Evolutionary conservation across 2,329 filamentous ascomycete genomes (phyloP).

Genomic region (Colletotrichum shisoi): DNA sequence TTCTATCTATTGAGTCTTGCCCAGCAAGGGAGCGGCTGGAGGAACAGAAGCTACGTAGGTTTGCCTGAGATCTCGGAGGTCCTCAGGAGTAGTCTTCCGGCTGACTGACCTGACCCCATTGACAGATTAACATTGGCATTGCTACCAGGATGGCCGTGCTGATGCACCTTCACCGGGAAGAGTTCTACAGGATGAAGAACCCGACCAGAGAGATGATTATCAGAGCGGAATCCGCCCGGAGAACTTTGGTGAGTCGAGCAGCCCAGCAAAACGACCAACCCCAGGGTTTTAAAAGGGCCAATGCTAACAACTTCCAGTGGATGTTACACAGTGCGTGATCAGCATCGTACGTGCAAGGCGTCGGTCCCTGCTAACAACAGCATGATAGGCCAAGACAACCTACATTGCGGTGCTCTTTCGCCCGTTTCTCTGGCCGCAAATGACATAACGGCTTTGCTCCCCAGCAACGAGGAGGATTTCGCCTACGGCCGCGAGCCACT

Average conservation of each 20-base stretch:
- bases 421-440: constrained; percentile 60
- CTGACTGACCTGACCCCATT: constrained; percentile 40
- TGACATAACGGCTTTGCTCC: constrained; percentile 64
- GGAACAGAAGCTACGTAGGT: constrained; percentile 63
- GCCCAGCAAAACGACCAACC: constrained; percentile 18
- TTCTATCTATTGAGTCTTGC: constrained; percentile 67
- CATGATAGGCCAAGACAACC: constrained; percentile 59
- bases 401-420: constrained; percentile 62
- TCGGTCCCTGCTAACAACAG: constrained; percentile 20
- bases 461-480: constrained; percentile 62
- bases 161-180: constrained; percentile 64
- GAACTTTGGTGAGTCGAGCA: constrained; percentile 58
- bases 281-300: neutral
- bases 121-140: constrained; percentile 64
- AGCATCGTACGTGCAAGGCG: too few species aligned
- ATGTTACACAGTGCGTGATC: constrained; percentile 61
- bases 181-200: constrained; percentile 57
- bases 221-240: constrained; percentile 63
- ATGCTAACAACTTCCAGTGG: constrained; percentile 53
- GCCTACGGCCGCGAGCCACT: constrained; percentile 56
- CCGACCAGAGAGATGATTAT: constrained; percentile 57
- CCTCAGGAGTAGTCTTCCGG: constrained; percentile 8
- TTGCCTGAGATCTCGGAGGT: neutral
- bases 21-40: constrained; percentile 64
- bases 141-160: constrained; percentile 64